Base-by-base conservation (phyloP, 306 rosid genomes). In the Pachyrhizus erosus region DNA sequence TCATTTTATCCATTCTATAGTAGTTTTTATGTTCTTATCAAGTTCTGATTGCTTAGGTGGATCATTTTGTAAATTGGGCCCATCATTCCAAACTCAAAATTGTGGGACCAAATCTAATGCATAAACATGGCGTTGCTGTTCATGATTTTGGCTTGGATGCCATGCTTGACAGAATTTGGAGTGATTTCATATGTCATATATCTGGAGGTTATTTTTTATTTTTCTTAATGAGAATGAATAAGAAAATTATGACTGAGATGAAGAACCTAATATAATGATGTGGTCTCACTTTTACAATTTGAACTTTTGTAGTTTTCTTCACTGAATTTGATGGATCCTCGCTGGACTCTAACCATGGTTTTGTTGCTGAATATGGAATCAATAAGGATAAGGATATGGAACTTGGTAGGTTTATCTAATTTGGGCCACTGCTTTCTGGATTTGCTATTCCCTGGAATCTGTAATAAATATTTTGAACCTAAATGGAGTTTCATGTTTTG, bases 291-390 rank as follows among this genome's bases (percentile, higher is more conserved):
- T 27, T 27, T 27, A 3, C 31, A 27, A 27, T 27, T 27, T 27
- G 31, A 27, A 1, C 3, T 27, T 49, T 23, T 91, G 92, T 57
- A 94, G 98, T 94, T 88, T 92, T 93, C 89, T 94, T 88, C 78
- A 72, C 89, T 26, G 95, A 92, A 82, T 77, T 89, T 82, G 98
- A 97, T 80, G 98, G 98, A 87, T 86, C 92, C 77, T 84, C 98
- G 0, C 84, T 94, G 85, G 98, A 94, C 82, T 84, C 97, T 29
- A 97, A 94, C 90, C 98, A 93, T 84, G 97, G 98, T 76, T 94
- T 91, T 87, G 92, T 90, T 73, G 97, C 91, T 72, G 97, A 93
- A 78, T 94, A 94, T 65, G 98, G 98, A 77, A 84, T 67, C 4
- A 86, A 93, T 74, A 90, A 97, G 84, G 98, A 93, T 74, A 90